Evolutionary conservation across 176 grass and related monocot genomes (phyloP), one percentile per base, ranked within the genome.

Genomic region (Juncus effusus): DNA sequence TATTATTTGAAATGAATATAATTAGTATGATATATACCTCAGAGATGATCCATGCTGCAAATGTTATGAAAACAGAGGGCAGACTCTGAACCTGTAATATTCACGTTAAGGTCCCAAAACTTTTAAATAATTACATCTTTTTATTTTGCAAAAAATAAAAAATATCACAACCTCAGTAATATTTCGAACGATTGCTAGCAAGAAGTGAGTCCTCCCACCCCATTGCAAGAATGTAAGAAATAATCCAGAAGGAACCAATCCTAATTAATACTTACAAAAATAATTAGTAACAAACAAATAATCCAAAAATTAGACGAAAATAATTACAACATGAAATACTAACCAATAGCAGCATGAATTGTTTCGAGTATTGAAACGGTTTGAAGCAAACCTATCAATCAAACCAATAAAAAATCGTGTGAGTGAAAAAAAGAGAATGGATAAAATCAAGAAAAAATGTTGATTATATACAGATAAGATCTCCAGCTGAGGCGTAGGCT

Each of bases 141-240:
- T 52, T 39, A 51, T 63, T 19, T 44, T 58, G 38, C 6, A 15
- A 9, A 39, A 39, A 70, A 41, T 12, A 8, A 42, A 40, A 12
- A 28, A 37, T 63, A 57, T 62, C 19, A 28, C 1, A 72, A 86
- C 88, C 94, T 89, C 82, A 2, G 83, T 72, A 40, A 92, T 86
- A 77, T 86, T 85, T 54, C 83, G 75, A 50, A 97, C 72, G 54
- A 97, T 50, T 65, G 85, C 94, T 8, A 97, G 73, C 40, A 92
- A 62, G 72, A 97, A 97, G 73, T 97, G 88, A 60, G 82, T 92
- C 75, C 94, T 83, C 70, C 93, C 88, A 54, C 75, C 82, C 88
- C 93, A 97, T 65, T 92, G 93, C 77, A 97, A 41, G 65, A 97
- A 82, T 6, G 87, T 49, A 54, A 89, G 72, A 52, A 92, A 40